phyloP scores from a whole-genome alignment of 495 filamentous ascomycete genomes.

The Coniosporium apollinis region DNA sequence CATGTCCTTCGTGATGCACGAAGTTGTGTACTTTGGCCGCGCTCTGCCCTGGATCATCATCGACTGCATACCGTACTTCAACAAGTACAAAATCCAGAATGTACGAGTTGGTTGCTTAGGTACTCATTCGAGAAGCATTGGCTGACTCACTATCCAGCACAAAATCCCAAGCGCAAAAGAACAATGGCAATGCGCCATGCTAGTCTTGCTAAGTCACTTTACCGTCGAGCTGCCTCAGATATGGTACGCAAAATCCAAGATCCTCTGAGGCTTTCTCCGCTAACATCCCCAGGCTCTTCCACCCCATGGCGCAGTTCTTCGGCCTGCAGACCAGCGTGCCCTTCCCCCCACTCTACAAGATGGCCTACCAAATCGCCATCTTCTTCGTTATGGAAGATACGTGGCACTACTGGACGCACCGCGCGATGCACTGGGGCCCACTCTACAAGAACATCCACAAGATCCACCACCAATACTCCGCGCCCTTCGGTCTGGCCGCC shows the following conservation, averaged over 20 bases:
- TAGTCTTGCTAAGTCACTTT: conserved; percentile 86
- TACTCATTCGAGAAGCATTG: background rate
- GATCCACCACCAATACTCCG: conserved; percentile 96
- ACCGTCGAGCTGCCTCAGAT: conserved; percentile 97
- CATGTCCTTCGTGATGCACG: conserved; percentile 93
- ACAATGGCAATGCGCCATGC: conserved; percentile 82
- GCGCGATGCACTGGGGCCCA: conserved; percentile 84
- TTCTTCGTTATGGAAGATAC: conserved; percentile 95
- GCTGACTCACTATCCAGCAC: conserved; percentile 32
- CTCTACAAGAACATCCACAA: conserved; percentile 94
- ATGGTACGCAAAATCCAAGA: conserved; percentile 38
- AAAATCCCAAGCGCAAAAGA: conserved; percentile 82
- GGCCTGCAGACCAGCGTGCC: conserved; percentile 80
- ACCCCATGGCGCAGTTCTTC: conserved; percentile 89
- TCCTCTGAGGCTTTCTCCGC: background rate
- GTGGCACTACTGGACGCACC: conserved; percentile 97
- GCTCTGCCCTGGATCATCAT: conserved; percentile 90
- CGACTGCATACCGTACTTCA: conserved; percentile 69
- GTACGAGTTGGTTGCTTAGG: conserved; percentile 30
- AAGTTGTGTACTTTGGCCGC: conserved; percentile 82
- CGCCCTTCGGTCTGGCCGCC: conserved; percentile 87
- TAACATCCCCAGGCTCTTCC: conserved; percentile 52
- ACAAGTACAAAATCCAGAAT: conserved; percentile 85
- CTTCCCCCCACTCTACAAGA: conserved; percentile 69
- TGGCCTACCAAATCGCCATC: conserved; percentile 79